phyloP scores from a whole-genome alignment of 192 early-diverging fungal genomes.

The Backusella tarrabulga region DNA sequence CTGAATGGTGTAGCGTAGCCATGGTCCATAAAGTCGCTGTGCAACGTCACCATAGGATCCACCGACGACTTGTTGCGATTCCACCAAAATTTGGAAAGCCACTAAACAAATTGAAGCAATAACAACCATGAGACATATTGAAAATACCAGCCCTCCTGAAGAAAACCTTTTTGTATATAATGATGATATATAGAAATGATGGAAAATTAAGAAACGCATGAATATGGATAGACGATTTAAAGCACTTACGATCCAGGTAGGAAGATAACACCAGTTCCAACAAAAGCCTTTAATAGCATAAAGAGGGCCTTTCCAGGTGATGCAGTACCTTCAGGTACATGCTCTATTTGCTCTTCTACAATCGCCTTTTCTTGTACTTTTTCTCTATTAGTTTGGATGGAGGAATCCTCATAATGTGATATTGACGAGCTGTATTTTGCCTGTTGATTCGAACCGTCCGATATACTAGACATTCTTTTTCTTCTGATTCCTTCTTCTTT shows the following conservation, averaged over 20 bases:
- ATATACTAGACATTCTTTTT: neutral
- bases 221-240: neutral
- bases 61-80: constrained; percentile 47
- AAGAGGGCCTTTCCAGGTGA: constrained; percentile 57
- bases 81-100: constrained; percentile 47
- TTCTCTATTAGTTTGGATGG: neutral
- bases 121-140: constrained; percentile 55
- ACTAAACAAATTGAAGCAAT: constrained; percentile 61
- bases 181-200: neutral
- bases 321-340: constrained; percentile 41
- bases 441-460: neutral
- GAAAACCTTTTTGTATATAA: constrained; percentile 34
- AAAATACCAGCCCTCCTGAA: constrained; percentile 70
- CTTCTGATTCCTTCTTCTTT: neutral
- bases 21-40: constrained; percentile 40
- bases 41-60: constrained; percentile 62
- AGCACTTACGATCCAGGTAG: constrained; percentile 43
- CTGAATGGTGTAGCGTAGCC: constrained; percentile 25
- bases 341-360: constrained; percentile 15
- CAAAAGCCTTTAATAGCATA: constrained; percentile 65
- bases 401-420: constrained; percentile 7
- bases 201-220: neutral
- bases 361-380: neutral
- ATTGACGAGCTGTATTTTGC: neutral
- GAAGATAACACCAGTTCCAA: constrained; percentile 61